These are phyloP conservation scores for Fusarium stilboides DNA, from an alignment of 2,329 filamentous ascomycete species.

Conservation along the genomic window DNA sequence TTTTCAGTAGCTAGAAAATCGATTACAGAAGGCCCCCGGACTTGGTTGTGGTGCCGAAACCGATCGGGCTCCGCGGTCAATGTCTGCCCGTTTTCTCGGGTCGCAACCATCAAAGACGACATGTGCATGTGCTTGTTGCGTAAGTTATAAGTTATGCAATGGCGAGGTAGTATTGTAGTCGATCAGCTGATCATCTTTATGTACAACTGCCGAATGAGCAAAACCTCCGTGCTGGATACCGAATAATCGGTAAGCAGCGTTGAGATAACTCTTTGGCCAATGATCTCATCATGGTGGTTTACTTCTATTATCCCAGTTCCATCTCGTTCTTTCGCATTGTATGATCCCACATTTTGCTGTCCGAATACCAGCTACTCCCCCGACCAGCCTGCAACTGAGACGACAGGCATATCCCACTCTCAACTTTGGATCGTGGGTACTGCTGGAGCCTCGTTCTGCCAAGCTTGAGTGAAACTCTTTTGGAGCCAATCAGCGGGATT, in stretches of 20 bases:
- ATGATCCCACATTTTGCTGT: constrained; percentile 3
- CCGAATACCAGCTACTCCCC: constrained; percentile 4
- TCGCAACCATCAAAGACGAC: constrained; percentile 5
- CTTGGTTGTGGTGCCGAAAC: constrained; percentile 47
- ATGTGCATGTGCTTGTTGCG: constrained; percentile 22
- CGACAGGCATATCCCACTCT: constrained; percentile 21
- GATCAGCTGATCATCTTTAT: constrained; percentile 23
- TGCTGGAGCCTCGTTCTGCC: constrained; percentile 14
- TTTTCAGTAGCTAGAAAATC: constrained; percentile 11
- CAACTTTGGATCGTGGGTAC: constrained; percentile 37
- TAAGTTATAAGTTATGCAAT: constrained; percentile 10
- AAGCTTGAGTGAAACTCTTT: constrained; percentile 5
- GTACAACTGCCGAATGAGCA: constrained; percentile 33
- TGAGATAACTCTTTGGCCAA: constrained; percentile 3
- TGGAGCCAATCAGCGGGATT: constrained; percentile 2
- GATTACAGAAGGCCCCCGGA: constrained; percentile 33
- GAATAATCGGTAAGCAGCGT: constrained; percentile 28
- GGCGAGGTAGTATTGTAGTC: constrained; percentile 21
- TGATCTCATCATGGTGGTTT: constrained; percentile 25
- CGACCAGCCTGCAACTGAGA: constrained; percentile 3
- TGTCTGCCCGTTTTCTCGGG: constrained; percentile 11
- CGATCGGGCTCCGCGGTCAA: constrained; percentile 47
- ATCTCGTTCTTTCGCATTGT: neutral
- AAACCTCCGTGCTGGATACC: constrained; percentile 35
- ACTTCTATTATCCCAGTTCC: neutral